Percentiles rank a stretch among this genome's conserved stretches.
Evolutionary conservation across 441 rosid species (phyloP).

Genomic region (Oxalis stricta): DNA sequence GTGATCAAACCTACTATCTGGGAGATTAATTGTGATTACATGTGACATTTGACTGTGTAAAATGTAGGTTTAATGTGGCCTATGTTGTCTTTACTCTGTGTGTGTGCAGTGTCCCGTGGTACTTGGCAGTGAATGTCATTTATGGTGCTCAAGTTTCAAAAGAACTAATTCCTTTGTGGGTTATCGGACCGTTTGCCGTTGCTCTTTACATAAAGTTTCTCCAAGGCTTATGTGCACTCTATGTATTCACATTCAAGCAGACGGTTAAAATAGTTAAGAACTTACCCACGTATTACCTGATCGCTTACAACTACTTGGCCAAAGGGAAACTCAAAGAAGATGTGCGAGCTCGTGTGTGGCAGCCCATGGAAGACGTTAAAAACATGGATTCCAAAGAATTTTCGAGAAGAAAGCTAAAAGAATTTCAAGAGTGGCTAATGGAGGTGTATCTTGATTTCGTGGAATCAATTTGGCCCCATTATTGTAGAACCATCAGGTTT

Average conservation of each 20-base stretch:
- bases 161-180: slow-evolving; percentile 77
- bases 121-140: slow-evolving; percentile 39
- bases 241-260: slow-evolving; percentile 65
- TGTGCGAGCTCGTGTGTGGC: slow-evolving; percentile 26
- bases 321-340: slow-evolving; percentile 61
- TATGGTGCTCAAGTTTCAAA: slow-evolving; percentile 68
- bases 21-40: too few relatives aligned
- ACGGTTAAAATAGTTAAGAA: slow-evolving; percentile 37
- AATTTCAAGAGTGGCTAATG: slow-evolving; percentile 42
- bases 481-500: slow-evolving; percentile 87
- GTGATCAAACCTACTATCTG: too few relatives aligned
- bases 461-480: slow-evolving; percentile 87
- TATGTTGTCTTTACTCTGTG: slow-evolving; percentile 8
- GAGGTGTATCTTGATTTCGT: slow-evolving; percentile 72
- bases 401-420: slow-evolving; percentile 40
- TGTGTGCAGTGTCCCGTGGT: slow-evolving; percentile 64
- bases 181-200: slow-evolving; percentile 58
- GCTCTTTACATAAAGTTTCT: slow-evolving; percentile 64
- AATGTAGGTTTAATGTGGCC: slow-evolving; percentile 5
- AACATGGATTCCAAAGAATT: slow-evolving; percentile 53
- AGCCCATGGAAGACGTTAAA: slow-evolving; percentile 47
- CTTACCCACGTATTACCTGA: slow-evolving; percentile 39
- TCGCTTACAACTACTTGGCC: slow-evolving; percentile 36
- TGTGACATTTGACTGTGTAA: too few relatives aligned
- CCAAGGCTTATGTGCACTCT: slow-evolving; percentile 54